Evolutionary conservation across 495 filamentous ascomycete genomes (phyloP), one percentile per base, ranked within the genome.

Genomic region (Parmelia sp.): DNA sequence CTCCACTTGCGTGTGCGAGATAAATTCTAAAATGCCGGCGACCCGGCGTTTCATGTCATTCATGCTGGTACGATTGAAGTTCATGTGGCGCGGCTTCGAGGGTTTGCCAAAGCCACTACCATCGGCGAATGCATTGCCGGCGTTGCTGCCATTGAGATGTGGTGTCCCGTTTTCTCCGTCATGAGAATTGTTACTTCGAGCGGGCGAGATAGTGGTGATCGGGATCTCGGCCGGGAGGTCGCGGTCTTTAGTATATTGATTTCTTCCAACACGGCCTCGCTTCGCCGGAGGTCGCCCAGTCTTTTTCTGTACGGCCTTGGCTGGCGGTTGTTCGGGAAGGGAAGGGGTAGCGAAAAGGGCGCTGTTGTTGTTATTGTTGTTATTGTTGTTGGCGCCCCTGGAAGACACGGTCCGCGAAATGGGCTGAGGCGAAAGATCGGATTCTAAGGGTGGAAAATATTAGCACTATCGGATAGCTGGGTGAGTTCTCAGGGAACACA

Each of bases 21-120:
- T 96, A 73, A 90, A 97, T 49, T 96, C 91, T 21, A 95, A 79
- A 61, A 98, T 93, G 19, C 81, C 87, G 3, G 86, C 84, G 5
- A 92, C 92, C 11, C 90, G 84, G 65, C 89, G 83, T 75, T 90
- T 91, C 89, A 97, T 94, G 67, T 97, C 92, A 64, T 87, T 88
- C 86, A 97, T 89, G 35, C 84, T 93, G 57, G 92, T 85, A 42
- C 81, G 78, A 59, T 82, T 77, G 21, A 80, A 77, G 63, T 84
- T 78, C 69, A 82, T 77, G 45, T 82, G 77, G 29, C 79, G 76
- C 17, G 80, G 77, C 72, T 88, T 90, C 68, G 84, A 87, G 25
- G 78, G 75, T 58, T 81, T 84, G 40, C 77, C 78, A 23, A 75
- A 69, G 25, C 82, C 80, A 21, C 73, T 72, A 53, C 78, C 77